These are phyloP conservation scores for Apiospora sp. DNA, from an alignment of 2,329 filamentous ascomycete genomes.

Conservation along the genomic window DNA sequence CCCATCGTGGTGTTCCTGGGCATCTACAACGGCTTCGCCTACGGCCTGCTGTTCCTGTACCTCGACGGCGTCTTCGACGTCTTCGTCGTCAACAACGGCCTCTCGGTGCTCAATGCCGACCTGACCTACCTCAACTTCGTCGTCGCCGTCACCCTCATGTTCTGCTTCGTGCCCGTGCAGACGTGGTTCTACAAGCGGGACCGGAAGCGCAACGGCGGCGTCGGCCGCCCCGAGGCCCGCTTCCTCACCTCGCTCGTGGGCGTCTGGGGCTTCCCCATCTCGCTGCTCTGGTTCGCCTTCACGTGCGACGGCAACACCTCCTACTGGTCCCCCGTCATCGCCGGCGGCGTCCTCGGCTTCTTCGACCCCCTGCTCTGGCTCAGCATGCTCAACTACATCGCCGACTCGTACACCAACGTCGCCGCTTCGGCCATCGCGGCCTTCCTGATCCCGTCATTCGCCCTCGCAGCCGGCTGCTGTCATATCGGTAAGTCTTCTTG, in stretches of 20 bases:
- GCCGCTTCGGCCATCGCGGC: slow-evolving; percentile 51
- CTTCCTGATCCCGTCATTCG: slow-evolving; percentile 52
- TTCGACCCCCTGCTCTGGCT: slow-evolving; percentile 52
- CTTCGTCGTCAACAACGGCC: slow-evolving; percentile 50
- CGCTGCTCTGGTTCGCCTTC: slow-evolving; percentile 52
- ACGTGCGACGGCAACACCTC: slow-evolving; percentile 48
- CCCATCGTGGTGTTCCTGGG: slow-evolving; percentile 50
- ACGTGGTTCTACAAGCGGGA: slow-evolving; percentile 50
- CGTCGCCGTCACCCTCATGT: slow-evolving; percentile 50
- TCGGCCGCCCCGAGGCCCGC: slow-evolving; percentile 49
- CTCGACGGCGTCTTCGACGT: slow-evolving; percentile 53
- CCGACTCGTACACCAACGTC: slow-evolving; percentile 51
- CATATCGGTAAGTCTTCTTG: slow-evolving; percentile 46
- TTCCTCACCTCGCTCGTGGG: slow-evolving; percentile 50
- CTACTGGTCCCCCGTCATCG: slow-evolving; percentile 51
- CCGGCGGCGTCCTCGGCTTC: slow-evolving; percentile 49
- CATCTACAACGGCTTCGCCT: slow-evolving; percentile 52
- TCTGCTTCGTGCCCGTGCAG: slow-evolving; percentile 51
- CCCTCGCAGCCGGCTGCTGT: slow-evolving; percentile 49
- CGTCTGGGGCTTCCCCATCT: slow-evolving; percentile 52
- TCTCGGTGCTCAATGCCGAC: slow-evolving; percentile 49
- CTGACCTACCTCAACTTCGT: slow-evolving; percentile 53
- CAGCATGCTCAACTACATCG: slow-evolving; percentile 53
- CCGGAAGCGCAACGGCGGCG: slow-evolving; percentile 43
- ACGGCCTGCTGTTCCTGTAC: slow-evolving; percentile 51